phyloP scores from a whole-genome alignment of 1,284 basidiomycete genomes.

The Malassezia nana region DNA sequence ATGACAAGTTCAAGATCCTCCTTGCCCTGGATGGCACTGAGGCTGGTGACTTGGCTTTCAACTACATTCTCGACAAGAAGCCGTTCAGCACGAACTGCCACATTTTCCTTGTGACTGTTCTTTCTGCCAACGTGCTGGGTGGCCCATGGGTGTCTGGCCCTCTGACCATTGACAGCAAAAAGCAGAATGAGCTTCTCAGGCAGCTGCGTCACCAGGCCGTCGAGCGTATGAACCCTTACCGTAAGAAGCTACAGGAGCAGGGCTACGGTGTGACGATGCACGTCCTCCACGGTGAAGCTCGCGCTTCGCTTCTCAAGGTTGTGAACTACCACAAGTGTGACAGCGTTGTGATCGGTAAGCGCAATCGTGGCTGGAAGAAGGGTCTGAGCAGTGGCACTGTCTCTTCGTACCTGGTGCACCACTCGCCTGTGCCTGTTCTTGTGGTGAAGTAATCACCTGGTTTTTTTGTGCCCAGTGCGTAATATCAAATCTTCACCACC shows the following conservation, averaged over 20 bases:
- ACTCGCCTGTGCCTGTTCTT: constrained; percentile 38
- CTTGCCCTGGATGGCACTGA: constrained; percentile 44
- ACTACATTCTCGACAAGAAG: constrained; percentile 33
- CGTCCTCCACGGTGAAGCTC: constrained; percentile 38
- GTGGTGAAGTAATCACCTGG: constrained; percentile 34
- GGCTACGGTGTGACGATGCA: constrained; percentile 43
- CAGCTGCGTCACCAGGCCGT: constrained; percentile 35
- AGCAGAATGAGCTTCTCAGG: constrained; percentile 41
- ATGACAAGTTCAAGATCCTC: constrained; percentile 29
- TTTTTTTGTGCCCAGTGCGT: background rate
- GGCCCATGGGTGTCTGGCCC: constrained; percentile 43
- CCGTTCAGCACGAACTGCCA: constrained; percentile 27
- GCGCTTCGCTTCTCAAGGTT: constrained; percentile 33
- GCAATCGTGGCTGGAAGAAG: constrained; percentile 33
- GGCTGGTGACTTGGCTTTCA: constrained; percentile 40
- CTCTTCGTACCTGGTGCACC: constrained; percentile 32
- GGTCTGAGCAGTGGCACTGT: constrained; percentile 30
- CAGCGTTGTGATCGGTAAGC: constrained; percentile 28
- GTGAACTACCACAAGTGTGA: constrained; percentile 36
- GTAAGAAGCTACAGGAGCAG: constrained; percentile 25
- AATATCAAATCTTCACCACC: background rate
- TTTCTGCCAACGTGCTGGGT: constrained; percentile 36
- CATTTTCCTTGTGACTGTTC: constrained; percentile 37
- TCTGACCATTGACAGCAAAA: constrained; percentile 38
- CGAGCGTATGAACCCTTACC: constrained; percentile 40